A percentile compares a stretch with the other conserved stretches of the same genome.
These are phyloP conservation scores for Talaromyces borbonicus DNA, from an alignment of 495 filamentous ascomycete species.

Conservation along the genomic window DNA sequence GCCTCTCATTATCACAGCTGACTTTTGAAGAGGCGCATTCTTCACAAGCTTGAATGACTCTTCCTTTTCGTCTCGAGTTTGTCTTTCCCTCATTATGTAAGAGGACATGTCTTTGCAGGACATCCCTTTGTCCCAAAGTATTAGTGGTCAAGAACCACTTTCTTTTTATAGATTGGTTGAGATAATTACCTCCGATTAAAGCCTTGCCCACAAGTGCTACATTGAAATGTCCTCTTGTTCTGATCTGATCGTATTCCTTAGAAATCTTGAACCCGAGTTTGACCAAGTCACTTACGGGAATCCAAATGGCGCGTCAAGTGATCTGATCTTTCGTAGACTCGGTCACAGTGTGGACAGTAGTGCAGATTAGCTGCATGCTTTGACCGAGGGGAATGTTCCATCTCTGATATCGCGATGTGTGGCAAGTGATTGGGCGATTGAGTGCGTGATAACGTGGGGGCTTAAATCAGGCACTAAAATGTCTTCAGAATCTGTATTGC, in stretches of 20 bases:
- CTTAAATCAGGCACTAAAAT: too few relatives aligned
- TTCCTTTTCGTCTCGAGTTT: conserved; percentile 8
- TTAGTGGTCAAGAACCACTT: neutral
- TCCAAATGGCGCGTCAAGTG: conserved; percentile 23
- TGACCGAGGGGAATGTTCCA: neutral
- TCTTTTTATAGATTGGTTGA: neutral
- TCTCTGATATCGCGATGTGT: neutral
- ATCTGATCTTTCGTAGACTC: conserved; percentile 15
- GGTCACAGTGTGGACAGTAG: conserved; percentile 14
- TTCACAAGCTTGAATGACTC: conserved; percentile 16
- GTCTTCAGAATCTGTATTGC: too few relatives aligned
- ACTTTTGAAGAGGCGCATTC: conserved; percentile 16
- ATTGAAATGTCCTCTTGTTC: neutral
- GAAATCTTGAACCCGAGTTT: conserved; percentile 17
- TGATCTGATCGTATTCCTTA: conserved; percentile 10
- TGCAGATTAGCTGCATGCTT: neutral
- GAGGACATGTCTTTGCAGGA: conserved; percentile 16
- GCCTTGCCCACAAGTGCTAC: neutral
- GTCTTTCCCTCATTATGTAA: conserved; percentile 15
- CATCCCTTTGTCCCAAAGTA: neutral
- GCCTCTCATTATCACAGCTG: conserved; percentile 19
- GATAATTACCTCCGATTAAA: neutral
- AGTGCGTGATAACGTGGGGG: too few relatives aligned
- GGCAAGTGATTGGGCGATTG: too few relatives aligned
- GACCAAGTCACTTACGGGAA: conserved; percentile 14